Conservation (phyloP, 345 rosid species). For the Kandelia obovata region DNA sequence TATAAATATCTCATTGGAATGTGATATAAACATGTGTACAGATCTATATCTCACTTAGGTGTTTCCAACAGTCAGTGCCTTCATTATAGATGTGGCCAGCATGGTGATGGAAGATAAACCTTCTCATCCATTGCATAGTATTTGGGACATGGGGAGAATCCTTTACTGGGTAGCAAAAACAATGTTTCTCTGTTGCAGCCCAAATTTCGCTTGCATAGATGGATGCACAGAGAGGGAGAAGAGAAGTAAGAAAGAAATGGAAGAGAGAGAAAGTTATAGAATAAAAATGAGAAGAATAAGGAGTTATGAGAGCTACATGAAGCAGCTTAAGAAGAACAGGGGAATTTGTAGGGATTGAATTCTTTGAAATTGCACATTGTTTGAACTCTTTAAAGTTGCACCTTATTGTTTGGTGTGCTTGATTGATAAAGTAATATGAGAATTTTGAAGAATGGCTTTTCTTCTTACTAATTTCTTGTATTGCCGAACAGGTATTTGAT, state of each 20-base stretch:
- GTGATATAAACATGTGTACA: neutral
- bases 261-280: neutral
- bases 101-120: too few species aligned
- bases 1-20: slow-evolving; percentile 1
- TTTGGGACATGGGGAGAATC: neutral
- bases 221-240: neutral
- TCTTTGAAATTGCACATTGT: too few species aligned
- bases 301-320: neutral
- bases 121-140: neutral
- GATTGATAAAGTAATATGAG: too few species aligned
- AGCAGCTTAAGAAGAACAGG: too few species aligned
- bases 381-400: too few species aligned
- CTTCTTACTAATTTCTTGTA: slow-evolving; percentile 11
- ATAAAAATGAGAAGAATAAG: neutral
- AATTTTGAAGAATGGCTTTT: neutral
- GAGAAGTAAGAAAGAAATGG: neutral
- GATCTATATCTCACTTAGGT: neutral
- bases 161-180: neutral
- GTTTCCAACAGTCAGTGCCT: neutral
- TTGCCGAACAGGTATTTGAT: slow-evolving; percentile 66
- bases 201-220: neutral
- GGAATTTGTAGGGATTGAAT: too few species aligned
- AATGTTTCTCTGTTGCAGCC: neutral
- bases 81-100: neutral
- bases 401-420: too few species aligned